Conservation (phyloP, 148 eudicot species). For the Chenopodium berlandieri region DNA sequence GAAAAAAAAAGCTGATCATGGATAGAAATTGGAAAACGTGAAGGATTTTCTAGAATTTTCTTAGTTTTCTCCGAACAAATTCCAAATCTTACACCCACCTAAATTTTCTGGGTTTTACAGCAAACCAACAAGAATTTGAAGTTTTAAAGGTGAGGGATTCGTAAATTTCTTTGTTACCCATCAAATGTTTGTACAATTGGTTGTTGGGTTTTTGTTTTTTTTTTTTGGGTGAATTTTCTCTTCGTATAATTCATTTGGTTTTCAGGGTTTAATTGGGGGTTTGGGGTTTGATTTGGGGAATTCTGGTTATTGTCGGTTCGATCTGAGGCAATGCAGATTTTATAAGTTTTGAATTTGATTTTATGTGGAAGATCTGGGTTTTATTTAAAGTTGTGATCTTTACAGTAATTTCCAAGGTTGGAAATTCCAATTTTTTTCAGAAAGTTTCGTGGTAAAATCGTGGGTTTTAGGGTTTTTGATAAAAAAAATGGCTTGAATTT, state of each 20-base stretch:
- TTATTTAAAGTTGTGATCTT: background rate
- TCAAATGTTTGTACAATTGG: background rate
- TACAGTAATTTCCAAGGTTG: background rate
- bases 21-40: constrained; percentile 33
- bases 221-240: background rate
- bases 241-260: background rate
- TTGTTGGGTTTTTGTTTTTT: background rate
- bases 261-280: background rate
- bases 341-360: background rate
- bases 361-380: constrained; percentile 22
- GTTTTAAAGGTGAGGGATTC: background rate
- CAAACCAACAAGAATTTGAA: background rate
- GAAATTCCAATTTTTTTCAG: background rate
- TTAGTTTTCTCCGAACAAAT: constrained; percentile 20
- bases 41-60: constrained; percentile 3
- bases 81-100: background rate
- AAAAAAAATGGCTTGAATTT: background rate
- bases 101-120: constrained; percentile 3
- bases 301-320: constrained; percentile 22
- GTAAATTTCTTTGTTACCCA: background rate
- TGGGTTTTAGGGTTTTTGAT: constrained; percentile 29
- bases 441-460: background rate
- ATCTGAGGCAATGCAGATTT: constrained; percentile 30
- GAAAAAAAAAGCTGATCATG: constrained; percentile 16
- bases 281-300: constrained; percentile 11